Evolutionary conservation across 805 yeast genomes (phyloP).

Genomic region (Schwanniomyces polymorphus): DNA sequence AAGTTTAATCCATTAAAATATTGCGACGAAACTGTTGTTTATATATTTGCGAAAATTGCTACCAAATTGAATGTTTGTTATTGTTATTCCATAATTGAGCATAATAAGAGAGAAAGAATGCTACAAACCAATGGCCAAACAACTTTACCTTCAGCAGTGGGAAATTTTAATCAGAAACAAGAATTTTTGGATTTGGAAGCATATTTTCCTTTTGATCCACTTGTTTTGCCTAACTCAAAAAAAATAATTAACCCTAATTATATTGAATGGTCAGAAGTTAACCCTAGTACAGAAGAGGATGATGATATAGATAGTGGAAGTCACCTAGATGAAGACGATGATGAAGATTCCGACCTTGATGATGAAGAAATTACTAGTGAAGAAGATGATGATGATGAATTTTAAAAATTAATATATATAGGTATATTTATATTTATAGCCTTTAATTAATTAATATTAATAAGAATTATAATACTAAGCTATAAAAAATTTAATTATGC

Average conservation of each 20-base stretch:
- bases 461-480: not conserved
- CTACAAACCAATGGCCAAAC: slow-evolving; percentile 37
- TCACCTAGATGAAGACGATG: slow-evolving; percentile 22
- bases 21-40: slow-evolving; percentile 90
- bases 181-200: slow-evolving; percentile 89
- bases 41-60: slow-evolving; percentile 90
- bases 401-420: not conserved
- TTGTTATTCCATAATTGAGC: slow-evolving; percentile 90
- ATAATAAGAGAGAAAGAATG: slow-evolving; percentile 74
- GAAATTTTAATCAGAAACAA: slow-evolving; percentile 60
- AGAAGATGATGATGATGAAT: slow-evolving; percentile 18
- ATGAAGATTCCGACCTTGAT: slow-evolving; percentile 19
- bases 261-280: slow-evolving; percentile 71
- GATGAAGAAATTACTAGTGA: slow-evolving; percentile 22
- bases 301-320: slow-evolving; percentile 45
- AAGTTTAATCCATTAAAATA: slow-evolving; percentile 91
- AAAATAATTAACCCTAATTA: slow-evolving; percentile 49
- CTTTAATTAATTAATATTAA: not conserved
- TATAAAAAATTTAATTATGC: not conserved
- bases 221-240: slow-evolving; percentile 66
- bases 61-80: slow-evolving; percentile 88
- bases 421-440: no score
- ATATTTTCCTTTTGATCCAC: slow-evolving; percentile 96
- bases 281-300: slow-evolving; percentile 58
- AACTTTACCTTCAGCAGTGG: slow-evolving; percentile 25